Conservation (phyloP, 2,329 filamentous ascomycete genomes). For the Metarhizium rileyi region DNA sequence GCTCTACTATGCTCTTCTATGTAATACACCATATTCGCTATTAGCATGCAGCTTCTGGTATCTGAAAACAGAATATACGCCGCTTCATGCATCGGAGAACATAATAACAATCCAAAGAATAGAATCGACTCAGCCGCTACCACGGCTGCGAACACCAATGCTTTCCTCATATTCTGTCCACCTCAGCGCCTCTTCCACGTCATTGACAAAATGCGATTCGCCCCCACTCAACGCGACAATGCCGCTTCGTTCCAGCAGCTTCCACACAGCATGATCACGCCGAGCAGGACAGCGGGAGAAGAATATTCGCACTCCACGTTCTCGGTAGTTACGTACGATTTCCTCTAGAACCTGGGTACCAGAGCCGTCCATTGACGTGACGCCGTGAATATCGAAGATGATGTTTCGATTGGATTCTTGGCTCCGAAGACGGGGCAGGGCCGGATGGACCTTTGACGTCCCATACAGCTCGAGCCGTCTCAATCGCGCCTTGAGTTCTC, state of each 20-base stretch:
- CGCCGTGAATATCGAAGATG: conserved; percentile 97
- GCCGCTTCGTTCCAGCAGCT: conserved; percentile 65
- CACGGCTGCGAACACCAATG: conserved; percentile 16
- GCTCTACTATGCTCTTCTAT: not conserved
- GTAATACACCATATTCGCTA: not conserved
- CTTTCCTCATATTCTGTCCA: conserved; percentile 65
- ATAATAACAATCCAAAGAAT: not conserved
- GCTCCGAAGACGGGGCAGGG: conserved; percentile 66
- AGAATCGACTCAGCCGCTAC: not conserved
- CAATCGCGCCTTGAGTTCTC: conserved; percentile 76
- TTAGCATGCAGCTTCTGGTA: not conserved
- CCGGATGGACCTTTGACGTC: conserved; percentile 75
- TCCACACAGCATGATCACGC: conserved; percentile 50
- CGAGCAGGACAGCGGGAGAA: conserved; percentile 50
- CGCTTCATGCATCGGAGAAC: not conserved
- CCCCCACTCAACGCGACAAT: conserved; percentile 81
- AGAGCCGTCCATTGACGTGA: conserved; percentile 86
- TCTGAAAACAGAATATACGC: not conserved
- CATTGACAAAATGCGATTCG: conserved; percentile 64
- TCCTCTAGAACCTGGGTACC: conserved; percentile 86
- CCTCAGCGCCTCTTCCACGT: conserved; percentile 75
- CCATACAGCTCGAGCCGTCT: conserved; percentile 82
- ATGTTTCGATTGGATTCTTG: conserved; percentile 83
- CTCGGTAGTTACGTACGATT: conserved; percentile 74
- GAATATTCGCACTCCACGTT: conserved; percentile 66